Evolutionary conservation across 2,329 filamentous ascomycete genomes (phyloP).

Genomic region (Reticulascus tulasneorum): DNA sequence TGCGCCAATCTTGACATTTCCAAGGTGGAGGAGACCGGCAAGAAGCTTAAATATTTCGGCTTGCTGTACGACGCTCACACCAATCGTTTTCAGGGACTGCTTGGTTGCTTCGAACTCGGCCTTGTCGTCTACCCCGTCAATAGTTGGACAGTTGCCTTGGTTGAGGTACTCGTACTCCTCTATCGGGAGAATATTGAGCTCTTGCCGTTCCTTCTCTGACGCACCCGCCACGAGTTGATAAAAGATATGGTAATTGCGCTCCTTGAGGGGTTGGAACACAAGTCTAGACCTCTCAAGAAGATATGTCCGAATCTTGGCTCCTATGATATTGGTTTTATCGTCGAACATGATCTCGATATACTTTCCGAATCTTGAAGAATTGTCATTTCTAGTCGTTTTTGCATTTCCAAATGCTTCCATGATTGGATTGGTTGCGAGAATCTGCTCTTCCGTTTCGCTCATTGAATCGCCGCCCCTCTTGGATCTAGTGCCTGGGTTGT

Average conservation of each 20-base stretch:
- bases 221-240: constrained; percentile 94
- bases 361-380: constrained; percentile 97
- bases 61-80: constrained; percentile 71
- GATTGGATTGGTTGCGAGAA: constrained; percentile 95
- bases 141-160: constrained; percentile 84
- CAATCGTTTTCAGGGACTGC: constrained; percentile 82
- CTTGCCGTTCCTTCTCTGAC: constrained; percentile 75
- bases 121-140: constrained; percentile 93
- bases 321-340: constrained; percentile 90
- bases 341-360: constrained; percentile 99
- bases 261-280: constrained; percentile 95
- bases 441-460: constrained; percentile 98
- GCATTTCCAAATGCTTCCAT: constrained; percentile 99
- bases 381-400: constrained; percentile 99
- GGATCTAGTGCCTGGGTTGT: constrained; percentile 72
- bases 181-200: constrained; percentile 72
- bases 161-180: constrained; percentile 96
- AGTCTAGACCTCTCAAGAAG: constrained; percentile 90
- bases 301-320: constrained; percentile 95
- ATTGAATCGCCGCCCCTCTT: constrained; percentile 76
- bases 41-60: constrained; percentile 83
- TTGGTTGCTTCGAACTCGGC: constrained; percentile 88
- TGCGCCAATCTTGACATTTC: constrained; percentile 93
- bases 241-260: constrained; percentile 98
- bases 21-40: constrained; percentile 86